These are phyloP conservation scores for Fusarium brachygibbosum DNA, from an alignment of 2,329 filamentous ascomycete species.

Conservation along the genomic window DNA sequence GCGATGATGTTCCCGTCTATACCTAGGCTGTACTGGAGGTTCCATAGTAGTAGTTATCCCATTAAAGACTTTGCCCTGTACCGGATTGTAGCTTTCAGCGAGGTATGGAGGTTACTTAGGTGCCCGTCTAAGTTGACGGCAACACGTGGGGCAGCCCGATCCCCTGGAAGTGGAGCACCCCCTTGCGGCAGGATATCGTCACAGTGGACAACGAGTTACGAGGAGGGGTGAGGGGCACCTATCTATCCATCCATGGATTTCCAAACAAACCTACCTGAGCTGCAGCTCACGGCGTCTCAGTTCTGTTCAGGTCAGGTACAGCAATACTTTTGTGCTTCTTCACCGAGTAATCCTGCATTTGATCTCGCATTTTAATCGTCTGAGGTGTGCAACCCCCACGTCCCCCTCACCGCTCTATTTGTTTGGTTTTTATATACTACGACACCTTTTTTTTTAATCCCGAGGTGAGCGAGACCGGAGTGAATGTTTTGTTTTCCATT, in stretches of 20 bases:
- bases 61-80: too few species aligned
- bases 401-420: constrained; percentile 35
- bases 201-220: constrained; percentile 21
- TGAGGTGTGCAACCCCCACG: constrained; percentile 28
- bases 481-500: background rate
- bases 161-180: constrained; percentile 23
- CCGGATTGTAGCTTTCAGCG: too few species aligned
- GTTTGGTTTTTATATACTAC: background rate
- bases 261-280: constrained; percentile 10
- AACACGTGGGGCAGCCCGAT: constrained; percentile 20
- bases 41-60: too few species aligned
- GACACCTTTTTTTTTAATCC: background rate
- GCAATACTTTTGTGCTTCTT: constrained; percentile 10
- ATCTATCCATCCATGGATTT: constrained; percentile 4
- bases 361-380: constrained; percentile 33
- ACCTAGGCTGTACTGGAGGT: too few species aligned
- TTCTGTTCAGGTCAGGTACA: constrained; percentile 18
- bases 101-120: too few species aligned
- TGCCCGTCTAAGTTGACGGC: constrained; percentile 15
- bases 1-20: background rate
- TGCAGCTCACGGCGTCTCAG: constrained; percentile 13
- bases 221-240: constrained; percentile 25
- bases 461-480: constrained; percentile 30
- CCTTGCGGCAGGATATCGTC: constrained; percentile 36
- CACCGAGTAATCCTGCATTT: constrained; percentile 35